phyloP scores from a whole-genome alignment of 176 grass and related monocot genomes.

The Eragrostis nindensis region DNA sequence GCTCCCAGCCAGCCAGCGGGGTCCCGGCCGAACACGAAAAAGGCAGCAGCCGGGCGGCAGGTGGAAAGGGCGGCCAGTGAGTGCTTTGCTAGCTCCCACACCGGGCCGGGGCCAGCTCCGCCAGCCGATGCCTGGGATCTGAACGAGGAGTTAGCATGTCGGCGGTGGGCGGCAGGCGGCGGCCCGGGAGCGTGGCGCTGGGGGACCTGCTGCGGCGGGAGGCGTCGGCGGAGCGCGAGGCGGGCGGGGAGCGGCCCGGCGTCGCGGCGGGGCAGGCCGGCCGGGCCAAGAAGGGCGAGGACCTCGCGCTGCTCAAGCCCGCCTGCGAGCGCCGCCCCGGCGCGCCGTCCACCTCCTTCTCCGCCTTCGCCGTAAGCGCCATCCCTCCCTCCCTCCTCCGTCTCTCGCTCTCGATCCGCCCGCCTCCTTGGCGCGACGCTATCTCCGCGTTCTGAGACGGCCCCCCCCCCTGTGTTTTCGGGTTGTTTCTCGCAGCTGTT shows the following conservation, averaged over 20 bases:
- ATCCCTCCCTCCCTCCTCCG: neutral
- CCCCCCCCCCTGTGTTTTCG: neutral
- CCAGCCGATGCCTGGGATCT: slow-evolving; percentile 44
- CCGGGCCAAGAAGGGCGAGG: slow-evolving; percentile 87
- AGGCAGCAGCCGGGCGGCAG: neutral
- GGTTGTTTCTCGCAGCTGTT: slow-evolving; percentile 73
- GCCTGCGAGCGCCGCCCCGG: slow-evolving; percentile 55
- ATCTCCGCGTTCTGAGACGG: neutral
- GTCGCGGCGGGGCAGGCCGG: slow-evolving; percentile 48
- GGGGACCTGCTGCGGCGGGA: slow-evolving; percentile 59
- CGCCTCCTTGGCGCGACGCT: neutral
- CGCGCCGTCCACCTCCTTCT: slow-evolving; percentile 52
- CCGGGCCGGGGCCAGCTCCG: too few relatives aligned
- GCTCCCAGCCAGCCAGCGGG: neutral
- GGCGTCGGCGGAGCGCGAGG: slow-evolving; percentile 42
- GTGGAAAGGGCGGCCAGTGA: neutral
- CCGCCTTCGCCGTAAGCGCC: slow-evolving; percentile 65
- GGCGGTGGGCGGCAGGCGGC: neutral
- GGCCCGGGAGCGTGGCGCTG: slow-evolving; percentile 52
- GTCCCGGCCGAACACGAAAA: slow-evolving; percentile 10
- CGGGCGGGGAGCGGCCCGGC: neutral
- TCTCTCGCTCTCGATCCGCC: neutral
- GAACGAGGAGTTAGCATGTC: neutral
- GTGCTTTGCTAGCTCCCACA: slow-evolving; percentile 20
- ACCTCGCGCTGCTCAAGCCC: slow-evolving; percentile 70